phyloP scores from a whole-genome alignment of 139 green algal species.

The Limnomonas spitsbergensis region DNA sequence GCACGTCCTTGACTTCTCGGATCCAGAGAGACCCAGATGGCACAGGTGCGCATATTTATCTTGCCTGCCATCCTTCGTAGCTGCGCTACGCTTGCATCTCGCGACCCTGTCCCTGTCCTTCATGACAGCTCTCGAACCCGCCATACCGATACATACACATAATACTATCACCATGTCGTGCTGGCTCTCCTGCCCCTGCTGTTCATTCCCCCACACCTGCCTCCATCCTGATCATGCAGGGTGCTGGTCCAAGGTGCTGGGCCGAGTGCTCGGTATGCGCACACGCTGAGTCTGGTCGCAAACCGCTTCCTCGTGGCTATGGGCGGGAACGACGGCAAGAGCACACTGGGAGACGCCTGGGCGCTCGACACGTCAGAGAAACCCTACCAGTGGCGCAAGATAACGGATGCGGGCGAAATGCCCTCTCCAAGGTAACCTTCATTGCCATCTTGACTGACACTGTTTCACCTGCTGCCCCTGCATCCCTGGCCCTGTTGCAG shows the following conservation, averaged over 20 bases:
- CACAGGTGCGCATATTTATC: constrained; percentile 76
- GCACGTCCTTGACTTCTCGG: constrained; percentile 97
- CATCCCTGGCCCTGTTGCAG: too few species aligned
- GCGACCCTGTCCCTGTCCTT: too few species aligned
- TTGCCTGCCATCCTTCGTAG: too few species aligned
- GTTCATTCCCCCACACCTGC: neutral
- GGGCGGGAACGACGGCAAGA: constrained; percentile 95
- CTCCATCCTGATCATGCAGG: constrained; percentile 38
- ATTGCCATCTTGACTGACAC: neutral
- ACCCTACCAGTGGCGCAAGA: constrained; percentile 94
- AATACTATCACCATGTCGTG: too few species aligned
- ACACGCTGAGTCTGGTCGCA: constrained; percentile 92
- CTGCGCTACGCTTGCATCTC: too few species aligned
- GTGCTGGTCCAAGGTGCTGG: constrained; percentile 92
- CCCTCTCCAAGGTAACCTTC: constrained; percentile 60
- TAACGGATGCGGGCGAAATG: constrained; percentile 78
- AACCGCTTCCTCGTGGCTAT: constrained; percentile 96
- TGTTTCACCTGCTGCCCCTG: neutral
- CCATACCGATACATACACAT: too few species aligned
- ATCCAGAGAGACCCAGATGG: constrained; percentile 84
- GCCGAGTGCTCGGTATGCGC: constrained; percentile 92
- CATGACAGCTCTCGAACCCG: too few species aligned
- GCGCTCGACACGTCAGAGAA: constrained; percentile 97
- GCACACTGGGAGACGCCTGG: constrained; percentile 88
- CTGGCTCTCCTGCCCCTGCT: too few species aligned